Evolutionary conservation across 257 asterid species (phyloP).

Genomic region (Solanum chilense): DNA sequence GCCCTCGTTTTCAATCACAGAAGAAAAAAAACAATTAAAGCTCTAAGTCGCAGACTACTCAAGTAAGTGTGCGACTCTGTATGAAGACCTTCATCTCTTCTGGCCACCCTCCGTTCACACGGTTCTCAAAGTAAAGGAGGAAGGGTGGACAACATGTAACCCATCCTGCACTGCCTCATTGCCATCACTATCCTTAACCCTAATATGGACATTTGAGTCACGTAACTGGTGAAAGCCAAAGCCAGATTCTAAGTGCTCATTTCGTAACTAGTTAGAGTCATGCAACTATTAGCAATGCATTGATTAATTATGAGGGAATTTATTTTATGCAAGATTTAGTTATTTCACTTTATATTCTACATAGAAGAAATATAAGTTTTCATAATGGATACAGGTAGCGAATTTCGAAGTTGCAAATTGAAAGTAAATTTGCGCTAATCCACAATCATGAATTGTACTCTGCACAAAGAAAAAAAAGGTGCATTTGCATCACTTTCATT

Average conservation of each 20-base stretch:
- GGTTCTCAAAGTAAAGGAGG: no score
- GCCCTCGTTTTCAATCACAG: no score
- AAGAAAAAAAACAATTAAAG: no score
- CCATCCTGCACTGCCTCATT: not conserved
- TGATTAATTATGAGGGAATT: not conserved
- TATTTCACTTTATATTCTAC: not conserved
- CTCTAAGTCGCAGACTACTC: no score
- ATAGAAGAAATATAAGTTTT: no score
- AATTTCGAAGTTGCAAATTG: not conserved
- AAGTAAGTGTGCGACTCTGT: no score
- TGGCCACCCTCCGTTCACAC: no score
- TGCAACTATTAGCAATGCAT: not conserved
- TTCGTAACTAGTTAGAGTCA: no score
- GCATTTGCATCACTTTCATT: not conserved
- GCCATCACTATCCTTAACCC: no score
- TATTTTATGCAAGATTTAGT: not conserved
- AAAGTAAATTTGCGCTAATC: not conserved
- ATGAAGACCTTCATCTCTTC: no score
- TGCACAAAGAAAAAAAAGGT: not conserved
- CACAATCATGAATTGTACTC: not conserved
- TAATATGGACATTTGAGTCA: not conserved
- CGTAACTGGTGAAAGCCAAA: not conserved
- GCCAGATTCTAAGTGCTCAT: not conserved
- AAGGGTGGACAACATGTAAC: no score
- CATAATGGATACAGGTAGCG: no score